Evolutionary conservation across 306 rosid genomes (phyloP).

Genomic region (Pyrus communis): DNA sequence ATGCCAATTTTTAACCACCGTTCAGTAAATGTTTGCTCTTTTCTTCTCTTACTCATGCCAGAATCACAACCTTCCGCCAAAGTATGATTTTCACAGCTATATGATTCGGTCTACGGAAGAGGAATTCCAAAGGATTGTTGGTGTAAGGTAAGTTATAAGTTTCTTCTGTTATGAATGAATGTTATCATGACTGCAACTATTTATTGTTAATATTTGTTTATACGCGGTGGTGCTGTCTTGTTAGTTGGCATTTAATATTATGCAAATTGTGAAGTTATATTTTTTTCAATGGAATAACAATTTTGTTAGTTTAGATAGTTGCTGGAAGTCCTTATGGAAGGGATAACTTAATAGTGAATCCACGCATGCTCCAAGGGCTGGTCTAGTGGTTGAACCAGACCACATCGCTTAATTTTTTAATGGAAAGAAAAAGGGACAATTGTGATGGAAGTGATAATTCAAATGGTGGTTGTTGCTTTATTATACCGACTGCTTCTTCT

Average conservation of each 20-base stretch:
- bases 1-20: background rate
- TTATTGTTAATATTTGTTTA: background rate
- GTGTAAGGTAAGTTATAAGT: slow-evolving; percentile 66
- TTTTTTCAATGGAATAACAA: background rate
- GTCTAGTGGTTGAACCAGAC: background rate
- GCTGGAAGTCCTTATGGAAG: background rate
- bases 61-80: slow-evolving; percentile 75
- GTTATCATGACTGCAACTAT: background rate
- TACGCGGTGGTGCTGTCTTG: too few species aligned
- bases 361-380: background rate
- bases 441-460: too few species aligned
- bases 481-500: too few species aligned
- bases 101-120: slow-evolving; percentile 99
- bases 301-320: background rate
- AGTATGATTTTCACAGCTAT: slow-evolving; percentile 93
- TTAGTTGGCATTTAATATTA: too few species aligned
- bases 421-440: background rate
- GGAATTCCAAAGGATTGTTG: slow-evolving; percentile 93
- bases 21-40: slow-evolving; percentile 8
- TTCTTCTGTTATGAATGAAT: background rate
- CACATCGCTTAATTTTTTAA: background rate
- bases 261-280: too few species aligned
- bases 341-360: background rate
- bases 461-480: too few species aligned
- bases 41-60: slow-evolving; percentile 37